Evolutionary conservation across 345 rosid species (phyloP).

Genomic region (Excoecaria agallocha): DNA sequence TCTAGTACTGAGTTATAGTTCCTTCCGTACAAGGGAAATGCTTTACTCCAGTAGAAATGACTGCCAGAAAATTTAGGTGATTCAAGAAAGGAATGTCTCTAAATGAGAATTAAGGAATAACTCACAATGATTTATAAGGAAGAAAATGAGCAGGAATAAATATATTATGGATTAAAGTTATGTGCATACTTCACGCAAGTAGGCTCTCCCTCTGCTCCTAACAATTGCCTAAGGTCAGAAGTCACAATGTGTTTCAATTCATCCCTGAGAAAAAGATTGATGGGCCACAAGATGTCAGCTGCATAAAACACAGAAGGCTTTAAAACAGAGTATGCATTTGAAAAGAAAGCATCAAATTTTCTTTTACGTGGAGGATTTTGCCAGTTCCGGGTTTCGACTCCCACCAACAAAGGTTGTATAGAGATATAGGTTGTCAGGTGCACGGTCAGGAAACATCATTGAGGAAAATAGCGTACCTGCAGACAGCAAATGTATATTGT

Average conservation of each 20-base stretch:
- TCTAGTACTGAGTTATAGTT: slow-evolving; percentile 61
- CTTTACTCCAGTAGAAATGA: slow-evolving; percentile 86
- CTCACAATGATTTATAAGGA: slow-evolving; percentile 12
- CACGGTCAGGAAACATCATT: slow-evolving; percentile 94
- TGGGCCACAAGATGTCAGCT: slow-evolving; percentile 9
- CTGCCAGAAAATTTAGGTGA: slow-evolving; percentile 40
- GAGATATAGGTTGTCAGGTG: slow-evolving; percentile 59
- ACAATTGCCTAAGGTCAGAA: slow-evolving; percentile 70
- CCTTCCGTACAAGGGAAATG: slow-evolving; percentile 72
- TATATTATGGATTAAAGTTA: background rate
- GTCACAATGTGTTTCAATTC: slow-evolving; percentile 76
- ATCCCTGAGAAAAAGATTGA: slow-evolving; percentile 41
- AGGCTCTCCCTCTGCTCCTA: slow-evolving; percentile 94
- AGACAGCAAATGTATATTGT: slow-evolving; percentile 3
- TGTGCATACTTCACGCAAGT: slow-evolving; percentile 63
- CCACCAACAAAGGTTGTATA: slow-evolving; percentile 97
- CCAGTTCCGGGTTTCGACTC: slow-evolving; percentile 81
- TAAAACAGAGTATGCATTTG: background rate
- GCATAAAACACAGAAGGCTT: background rate
- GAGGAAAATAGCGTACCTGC: slow-evolving; percentile 96
- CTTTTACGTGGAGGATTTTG: slow-evolving; percentile 73
- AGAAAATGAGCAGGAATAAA: background rate
- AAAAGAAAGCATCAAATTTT: slow-evolving; percentile 7
- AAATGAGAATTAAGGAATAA: background rate
- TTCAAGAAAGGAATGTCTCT: background rate